phyloP scores from a whole-genome alignment of 805 yeast genomes.

The Hanseniaspora guilliermondii region DNA sequence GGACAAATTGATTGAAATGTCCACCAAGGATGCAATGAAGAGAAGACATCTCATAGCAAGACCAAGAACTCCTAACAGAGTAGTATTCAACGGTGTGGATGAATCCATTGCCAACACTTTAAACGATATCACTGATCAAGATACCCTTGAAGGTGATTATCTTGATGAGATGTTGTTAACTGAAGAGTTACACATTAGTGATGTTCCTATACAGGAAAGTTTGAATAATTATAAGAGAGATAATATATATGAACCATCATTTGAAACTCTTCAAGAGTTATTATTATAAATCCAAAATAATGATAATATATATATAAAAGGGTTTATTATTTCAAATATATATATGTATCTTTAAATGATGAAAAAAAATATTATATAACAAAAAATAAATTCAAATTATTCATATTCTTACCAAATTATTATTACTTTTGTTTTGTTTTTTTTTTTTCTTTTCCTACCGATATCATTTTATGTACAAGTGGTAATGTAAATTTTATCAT shows the following conservation, averaged over 20 bases:
- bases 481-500: background rate
- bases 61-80: slow-evolving; percentile 48
- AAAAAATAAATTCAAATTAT: too few species aligned
- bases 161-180: background rate
- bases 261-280: slow-evolving; percentile 1
- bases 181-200: slow-evolving; percentile 9
- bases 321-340: background rate
- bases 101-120: slow-evolving; percentile 19
- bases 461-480: slow-evolving; percentile 1
- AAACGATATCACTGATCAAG: slow-evolving; percentile 3
- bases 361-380: background rate
- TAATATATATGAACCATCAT: slow-evolving; percentile 1
- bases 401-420: too few species aligned
- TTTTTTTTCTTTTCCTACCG: too few species aligned
- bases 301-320: too few species aligned
- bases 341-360: background rate
- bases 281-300: background rate
- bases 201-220: slow-evolving; percentile 2
- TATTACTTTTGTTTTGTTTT: too few species aligned
- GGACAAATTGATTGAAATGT: slow-evolving; percentile 31
- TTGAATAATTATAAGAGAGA: background rate
- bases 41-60: slow-evolving; percentile 34
- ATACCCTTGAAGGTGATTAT: background rate
- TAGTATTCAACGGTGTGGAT: slow-evolving; percentile 32
- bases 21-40: slow-evolving; percentile 39